Evolutionary conservation across 805 yeast genomes (phyloP).

Genomic region (Candida incommunis): DNA sequence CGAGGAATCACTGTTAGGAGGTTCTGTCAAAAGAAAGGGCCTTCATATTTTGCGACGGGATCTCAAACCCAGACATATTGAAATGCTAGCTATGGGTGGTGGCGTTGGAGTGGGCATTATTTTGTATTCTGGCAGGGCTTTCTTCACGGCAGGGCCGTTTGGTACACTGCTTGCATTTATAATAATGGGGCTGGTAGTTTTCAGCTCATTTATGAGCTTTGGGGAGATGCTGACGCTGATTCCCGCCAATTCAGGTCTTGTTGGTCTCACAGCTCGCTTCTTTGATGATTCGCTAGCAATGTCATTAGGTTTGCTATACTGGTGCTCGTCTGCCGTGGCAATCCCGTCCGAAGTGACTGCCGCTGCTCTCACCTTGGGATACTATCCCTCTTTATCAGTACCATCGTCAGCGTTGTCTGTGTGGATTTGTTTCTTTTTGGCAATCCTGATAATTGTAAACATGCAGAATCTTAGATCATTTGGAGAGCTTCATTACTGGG

Average conservation of each 20-base stretch:
- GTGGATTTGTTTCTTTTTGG: conserved; percentile 48
- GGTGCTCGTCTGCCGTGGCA: conserved; percentile 57
- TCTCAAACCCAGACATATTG: conserved; percentile 51
- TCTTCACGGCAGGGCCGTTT: conserved; percentile 61
- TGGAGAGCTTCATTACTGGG: conserved; percentile 59
- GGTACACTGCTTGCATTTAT: conserved; percentile 59
- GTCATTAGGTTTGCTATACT: conserved; percentile 47
- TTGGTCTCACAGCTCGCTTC: conserved; percentile 51
- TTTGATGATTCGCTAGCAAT: neutral
- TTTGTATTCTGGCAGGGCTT: conserved; percentile 57
- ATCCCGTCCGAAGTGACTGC: conserved; percentile 74
- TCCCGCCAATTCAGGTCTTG: conserved; percentile 66
- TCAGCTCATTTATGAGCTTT: conserved; percentile 57
- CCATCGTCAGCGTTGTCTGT: conserved; percentile 45
- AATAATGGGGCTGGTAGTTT: conserved; percentile 49
- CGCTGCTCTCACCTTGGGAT: conserved; percentile 60
- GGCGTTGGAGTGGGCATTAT: conserved; percentile 67
- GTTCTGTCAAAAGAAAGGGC: neutral
- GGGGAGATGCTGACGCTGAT: conserved; percentile 74
- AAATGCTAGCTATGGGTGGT: conserved; percentile 69
- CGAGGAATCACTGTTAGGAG: neutral
- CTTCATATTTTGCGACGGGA: conserved; percentile 31
- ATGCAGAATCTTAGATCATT: conserved; percentile 55
- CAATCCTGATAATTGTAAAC: conserved; percentile 34
- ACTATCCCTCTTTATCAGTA: conserved; percentile 41